Conservation (phyloP, 257 asterid species). For the Cruciata laevipes region DNA sequence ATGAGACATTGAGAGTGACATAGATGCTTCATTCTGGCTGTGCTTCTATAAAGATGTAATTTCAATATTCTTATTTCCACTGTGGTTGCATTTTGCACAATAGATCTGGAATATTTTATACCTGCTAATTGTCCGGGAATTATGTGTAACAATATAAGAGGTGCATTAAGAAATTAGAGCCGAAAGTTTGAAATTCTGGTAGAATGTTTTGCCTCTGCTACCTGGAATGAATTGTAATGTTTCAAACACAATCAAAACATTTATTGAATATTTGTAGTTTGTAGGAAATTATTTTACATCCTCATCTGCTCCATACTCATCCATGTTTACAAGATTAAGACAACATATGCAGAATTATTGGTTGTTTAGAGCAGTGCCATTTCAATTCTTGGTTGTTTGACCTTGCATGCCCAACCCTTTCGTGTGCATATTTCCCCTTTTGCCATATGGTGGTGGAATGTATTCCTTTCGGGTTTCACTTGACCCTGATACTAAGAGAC, state of each 20-base stretch:
- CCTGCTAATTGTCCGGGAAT: not conserved
- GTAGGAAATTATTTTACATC: not conserved
- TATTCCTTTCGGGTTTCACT: not conserved
- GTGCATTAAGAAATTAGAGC: not conserved
- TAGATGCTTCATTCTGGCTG: not conserved
- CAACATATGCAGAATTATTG: not conserved
- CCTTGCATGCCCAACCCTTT: slow-evolving; percentile 2
- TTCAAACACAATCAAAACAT: not conserved
- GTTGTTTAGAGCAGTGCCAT: not conserved
- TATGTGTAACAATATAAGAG: not conserved
- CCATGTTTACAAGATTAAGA: not conserved
- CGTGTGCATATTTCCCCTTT: not conserved
- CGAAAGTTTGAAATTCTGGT: not conserved
- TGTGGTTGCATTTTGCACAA: not conserved
- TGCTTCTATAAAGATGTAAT: not conserved
- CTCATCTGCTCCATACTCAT: not conserved
- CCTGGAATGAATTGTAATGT: not conserved
- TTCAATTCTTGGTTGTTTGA: not conserved
- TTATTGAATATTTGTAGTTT: not conserved
- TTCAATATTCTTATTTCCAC: not conserved
- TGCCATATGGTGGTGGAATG: not conserved
- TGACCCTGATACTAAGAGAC: not conserved
- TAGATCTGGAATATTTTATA: not conserved
- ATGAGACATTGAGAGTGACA: not conserved
- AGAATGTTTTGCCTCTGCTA: not conserved